Evolutionary conservation across 345 rosid species (phyloP), one percentile per base, ranked within the genome.

Genomic region (Hibiscus syriacus): DNA sequence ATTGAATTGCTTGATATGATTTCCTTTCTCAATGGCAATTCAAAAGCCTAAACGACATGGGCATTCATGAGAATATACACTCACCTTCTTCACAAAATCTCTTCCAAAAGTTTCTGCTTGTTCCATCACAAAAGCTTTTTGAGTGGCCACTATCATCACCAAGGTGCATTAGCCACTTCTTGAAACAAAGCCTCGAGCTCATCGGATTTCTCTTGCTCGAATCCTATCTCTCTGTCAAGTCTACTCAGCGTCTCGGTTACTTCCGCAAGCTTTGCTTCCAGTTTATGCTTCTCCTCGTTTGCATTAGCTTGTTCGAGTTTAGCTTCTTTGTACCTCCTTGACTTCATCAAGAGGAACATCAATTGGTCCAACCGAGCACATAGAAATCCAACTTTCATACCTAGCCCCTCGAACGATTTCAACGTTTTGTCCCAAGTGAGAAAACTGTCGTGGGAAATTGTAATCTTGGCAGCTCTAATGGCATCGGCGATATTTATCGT

Each of bases 351-450:
- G n/a, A 81, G 68, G 39, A 55, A 69, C 68, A 61, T 38, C 9
- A 80, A 70, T 22, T 64, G 74, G 25, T 72, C 57, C 55, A 81
- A 41, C 30, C 79, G 64, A 3, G 26, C 69, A 20, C 72, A 61
- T 61, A 79, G 17, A 58, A 79, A 76, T 5, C 76, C 73, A 2
- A 79, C 76, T 19, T 72, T 79, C 83, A 83, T 74, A 45, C 83
- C 87, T 65, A 79, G 56, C 6, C 34, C 27, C 69, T 67, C 63
- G 11, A 79, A 79, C 2, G 81, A 74, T 25, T 71, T 55, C 66
- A 81, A 62, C 29, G 83, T 81, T 67, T 63, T 68, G 61, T 69
- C 72, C 83, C 85, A 81, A 13, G 45, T 45, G 2, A 39, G 55
- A 50, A 72, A 79, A 55, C 67, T 36, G 6, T 65, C 65, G 5